These are phyloP conservation scores for Malassezia globosa DNA, from an alignment of 1,284 basidiomycete genomes.

Conservation along the genomic window DNA sequence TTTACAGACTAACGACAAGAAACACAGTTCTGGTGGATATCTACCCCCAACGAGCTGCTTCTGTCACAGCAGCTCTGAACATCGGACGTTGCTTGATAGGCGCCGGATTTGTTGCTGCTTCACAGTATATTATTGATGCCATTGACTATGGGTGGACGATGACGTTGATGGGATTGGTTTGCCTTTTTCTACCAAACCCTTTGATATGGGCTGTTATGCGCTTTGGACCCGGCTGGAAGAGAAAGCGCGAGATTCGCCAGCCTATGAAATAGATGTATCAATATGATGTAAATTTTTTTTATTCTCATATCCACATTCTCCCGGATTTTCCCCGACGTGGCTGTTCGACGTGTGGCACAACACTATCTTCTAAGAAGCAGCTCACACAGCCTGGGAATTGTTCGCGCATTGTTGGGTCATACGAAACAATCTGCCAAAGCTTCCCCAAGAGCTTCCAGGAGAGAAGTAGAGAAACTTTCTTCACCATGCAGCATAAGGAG, in stretches of 20 bases:
- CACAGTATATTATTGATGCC: slow-evolving; percentile 14
- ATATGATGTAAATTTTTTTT: too few species aligned
- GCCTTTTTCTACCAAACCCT: slow-evolving; percentile 2
- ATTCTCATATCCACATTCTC: too few species aligned
- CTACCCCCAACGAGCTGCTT: slow-evolving; percentile 6
- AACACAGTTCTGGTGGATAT: slow-evolving; percentile 15
- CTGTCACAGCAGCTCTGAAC: slow-evolving; percentile 15
- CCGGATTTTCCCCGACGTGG: too few species aligned
- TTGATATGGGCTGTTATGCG: slow-evolving; percentile 1
- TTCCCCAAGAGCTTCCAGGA: too few species aligned
- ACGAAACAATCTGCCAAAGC: too few species aligned
- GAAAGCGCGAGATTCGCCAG: slow-evolving; percentile 3
- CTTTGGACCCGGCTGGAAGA: neutral
- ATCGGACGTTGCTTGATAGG: slow-evolving; percentile 13
- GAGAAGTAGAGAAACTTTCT: too few species aligned
- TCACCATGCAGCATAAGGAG: neutral
- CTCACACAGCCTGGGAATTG: too few species aligned
- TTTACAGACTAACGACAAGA: too few species aligned
- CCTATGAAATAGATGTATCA: too few species aligned
- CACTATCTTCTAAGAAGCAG: too few species aligned
- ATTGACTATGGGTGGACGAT: slow-evolving; percentile 14
- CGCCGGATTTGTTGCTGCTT: slow-evolving; percentile 8
- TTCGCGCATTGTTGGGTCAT: too few species aligned
- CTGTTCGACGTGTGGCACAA: too few species aligned
- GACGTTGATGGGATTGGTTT: slow-evolving; percentile 2